Evolutionary conservation across 2,329 filamentous ascomycete genomes (phyloP), one percentile per base, ranked within the genome.

Genomic region (Neopestalotiopsis sp.): DNA sequence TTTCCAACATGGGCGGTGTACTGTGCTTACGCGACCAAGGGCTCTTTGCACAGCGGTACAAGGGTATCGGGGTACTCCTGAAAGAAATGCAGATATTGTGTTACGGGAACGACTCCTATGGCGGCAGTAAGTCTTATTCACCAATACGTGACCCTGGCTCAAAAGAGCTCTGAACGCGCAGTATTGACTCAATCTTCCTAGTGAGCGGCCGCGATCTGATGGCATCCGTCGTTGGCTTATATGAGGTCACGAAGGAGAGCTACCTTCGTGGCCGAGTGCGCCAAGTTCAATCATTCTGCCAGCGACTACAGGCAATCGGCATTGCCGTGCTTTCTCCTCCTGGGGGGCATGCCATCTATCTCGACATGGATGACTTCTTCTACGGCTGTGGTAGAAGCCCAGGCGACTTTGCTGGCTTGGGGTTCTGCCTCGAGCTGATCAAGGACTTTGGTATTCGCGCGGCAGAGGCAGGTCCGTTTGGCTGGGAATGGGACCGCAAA

Each of bases 1-100:
- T 75, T 38, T 70, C 69, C 1, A 76, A 73, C 30, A 74, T 75
- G 71, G 73, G 74, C 2, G 74, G 74, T 12, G 69, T 68, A 13
- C 58, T 74, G 13, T 68, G 71, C 56, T 71, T 74, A 12, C 65
- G 67, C 7, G 71, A 73, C 58, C 20, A 69, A 42, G 49, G 66
- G 5, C 45, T 71, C 49, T 72, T 74, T 56, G 65, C 69, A 5
- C 66, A 42, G 42, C 66, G 56, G 42, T 73, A 74, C 57, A 45
- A 67, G 42, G 70, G 69, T 12, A 73, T 74, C n/a, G 72, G 71
- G 4, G 17, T 61, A 45, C 52, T 32, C 20, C 12, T 74, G 10
- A 72, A 72, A 61, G 69, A 74, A 59, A 62, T 68, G 5, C 72
- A 74, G 52, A 72, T 74, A 42, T 30, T 74, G n/a, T 71, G 61